Conservation (phyloP, 148 eudicot genomes). For the Amaranthus cruentus region DNA sequence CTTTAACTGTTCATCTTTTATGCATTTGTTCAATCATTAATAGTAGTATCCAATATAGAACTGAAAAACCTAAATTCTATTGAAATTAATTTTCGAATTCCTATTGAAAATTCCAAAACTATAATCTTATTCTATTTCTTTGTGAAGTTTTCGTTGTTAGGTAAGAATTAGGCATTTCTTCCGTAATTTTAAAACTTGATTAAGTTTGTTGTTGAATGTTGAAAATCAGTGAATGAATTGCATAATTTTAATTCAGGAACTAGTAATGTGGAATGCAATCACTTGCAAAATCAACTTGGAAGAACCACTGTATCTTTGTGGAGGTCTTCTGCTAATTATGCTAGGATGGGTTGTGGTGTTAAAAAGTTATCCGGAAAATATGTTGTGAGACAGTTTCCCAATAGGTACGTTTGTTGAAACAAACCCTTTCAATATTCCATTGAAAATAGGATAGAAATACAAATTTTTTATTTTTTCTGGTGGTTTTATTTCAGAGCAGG, state of each 20-base stretch:
- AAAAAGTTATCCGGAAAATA: conserved; percentile 33
- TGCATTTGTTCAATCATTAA: background rate
- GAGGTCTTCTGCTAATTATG: conserved; percentile 63
- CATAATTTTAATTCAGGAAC: conserved; percentile 23
- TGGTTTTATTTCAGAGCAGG: conserved; percentile 51
- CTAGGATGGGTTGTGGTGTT: conserved; percentile 35
- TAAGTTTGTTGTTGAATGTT: background rate
- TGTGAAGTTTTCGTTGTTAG: too few relatives aligned
- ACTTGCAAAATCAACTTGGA: conserved; percentile 23
- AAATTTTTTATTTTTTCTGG: conserved; percentile 11
- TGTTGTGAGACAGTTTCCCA: conserved; percentile 30
- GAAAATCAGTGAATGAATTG: background rate
- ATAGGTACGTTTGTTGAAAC: conserved; percentile 39
- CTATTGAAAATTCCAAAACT: too few relatives aligned
- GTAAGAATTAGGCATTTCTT: background rate
- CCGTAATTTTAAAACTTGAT: too few relatives aligned
- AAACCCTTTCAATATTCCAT: background rate
- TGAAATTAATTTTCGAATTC: background rate
- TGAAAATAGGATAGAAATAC: background rate
- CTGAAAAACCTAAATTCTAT: background rate
- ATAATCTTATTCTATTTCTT: too few relatives aligned
- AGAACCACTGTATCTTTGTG: conserved; percentile 35
- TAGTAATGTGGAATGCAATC: conserved; percentile 25
- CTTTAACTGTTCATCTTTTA: background rate
- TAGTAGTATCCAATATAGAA: background rate